Evolutionary conservation across 2,329 filamentous ascomycete genomes (phyloP), one percentile per base, ranked within the genome.

Genomic region (Ophiostoma populinum): DNA sequence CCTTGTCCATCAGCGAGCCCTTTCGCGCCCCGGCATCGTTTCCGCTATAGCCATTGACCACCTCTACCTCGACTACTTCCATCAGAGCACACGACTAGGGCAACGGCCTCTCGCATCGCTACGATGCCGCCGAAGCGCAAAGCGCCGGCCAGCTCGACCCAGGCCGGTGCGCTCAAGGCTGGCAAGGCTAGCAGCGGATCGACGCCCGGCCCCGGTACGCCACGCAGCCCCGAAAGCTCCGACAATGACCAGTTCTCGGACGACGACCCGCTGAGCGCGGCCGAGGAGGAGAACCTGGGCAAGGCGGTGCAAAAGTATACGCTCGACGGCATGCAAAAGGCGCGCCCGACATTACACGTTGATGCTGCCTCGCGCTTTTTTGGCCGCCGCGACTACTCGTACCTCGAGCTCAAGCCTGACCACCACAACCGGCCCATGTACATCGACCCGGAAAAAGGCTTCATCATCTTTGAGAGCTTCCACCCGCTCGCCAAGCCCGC

Each of bases 401-500:
- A 78, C 44, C 65, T 93, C 24, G 63, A 71, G 24, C 62, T 94
- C 44, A 95, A 94, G 56, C 72, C 78, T 4, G 87, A 95, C 54
- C 85, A 92, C 58, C 72, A 76, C 43, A 83, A 86, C 49, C 76
- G 90, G 12, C 90, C 90, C 12, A 66, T 95, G 40, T 95, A 85
- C 82, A 90, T 98, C 46, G 85, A 94, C 27, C 81, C 85, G 3
- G 63, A 77, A 31, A 81, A 80, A 51, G 85, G 81, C 24, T 75
- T 78, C 43, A 90, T 95, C 50, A 90, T 92, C 20, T 65, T 95
- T 28, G 87, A 98, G 62, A 92, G 85, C 47, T 95, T 94, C 59
- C 87, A 81, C 35, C 80, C 86, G 3, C 63, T 90, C 38, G 85
- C 87, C 38, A 70, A 78, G 38, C 78, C 86, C 49, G 87, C 83